A percentile compares a stretch with the other conserved stretches of the same genome.
phyloP scores from a whole-genome alignment of 1,284 basidiomycete species.

The Sanghuangporus weigelae region DNA sequence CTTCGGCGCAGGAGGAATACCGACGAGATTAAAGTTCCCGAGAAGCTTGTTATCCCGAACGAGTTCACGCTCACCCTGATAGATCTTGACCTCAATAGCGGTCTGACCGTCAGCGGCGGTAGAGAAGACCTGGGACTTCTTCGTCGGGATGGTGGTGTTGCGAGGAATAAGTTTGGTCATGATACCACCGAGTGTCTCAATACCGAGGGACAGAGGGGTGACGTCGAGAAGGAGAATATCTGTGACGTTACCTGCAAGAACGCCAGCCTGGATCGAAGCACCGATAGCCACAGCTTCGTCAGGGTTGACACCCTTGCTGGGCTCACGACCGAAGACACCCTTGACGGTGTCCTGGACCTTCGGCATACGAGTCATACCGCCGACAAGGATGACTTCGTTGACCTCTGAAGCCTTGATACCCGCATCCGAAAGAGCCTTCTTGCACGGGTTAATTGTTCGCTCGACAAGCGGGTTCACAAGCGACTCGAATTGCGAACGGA shows the following conservation, averaged over 20 bases:
- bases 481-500: conserved; percentile 86
- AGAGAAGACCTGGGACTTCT: conserved; percentile 98
- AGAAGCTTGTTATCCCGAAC: conserved; percentile 98
- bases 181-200: conserved; percentile 97
- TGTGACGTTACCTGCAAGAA: conserved; percentile 92
- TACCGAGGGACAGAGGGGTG: conserved; percentile 91
- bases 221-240: conserved; percentile 96
- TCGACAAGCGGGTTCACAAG: conserved; percentile 82
- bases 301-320: conserved; percentile 97
- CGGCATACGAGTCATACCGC: conserved; percentile 98
- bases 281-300: conserved; percentile 94
- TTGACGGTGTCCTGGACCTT: conserved; percentile 93
- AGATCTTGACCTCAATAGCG: conserved; percentile 96
- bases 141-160: conserved; percentile 99
- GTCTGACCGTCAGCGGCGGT: conserved; percentile 96
- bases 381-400: conserved; percentile 95
- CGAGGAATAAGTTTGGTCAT: conserved; percentile 96
- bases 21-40: conserved; percentile 98
- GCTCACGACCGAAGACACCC: conserved; percentile 89
- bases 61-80: conserved; percentile 97
- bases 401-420: conserved; percentile 91
- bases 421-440: conserved; percentile 91
- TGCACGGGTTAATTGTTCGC: conserved; percentile 94
- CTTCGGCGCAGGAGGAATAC: conserved; percentile 96
- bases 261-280: conserved; percentile 92